These are phyloP conservation scores for Lindgomyces ingoldianus DNA, from an alignment of 495 filamentous ascomycete species.

Conservation along the genomic window DNA sequence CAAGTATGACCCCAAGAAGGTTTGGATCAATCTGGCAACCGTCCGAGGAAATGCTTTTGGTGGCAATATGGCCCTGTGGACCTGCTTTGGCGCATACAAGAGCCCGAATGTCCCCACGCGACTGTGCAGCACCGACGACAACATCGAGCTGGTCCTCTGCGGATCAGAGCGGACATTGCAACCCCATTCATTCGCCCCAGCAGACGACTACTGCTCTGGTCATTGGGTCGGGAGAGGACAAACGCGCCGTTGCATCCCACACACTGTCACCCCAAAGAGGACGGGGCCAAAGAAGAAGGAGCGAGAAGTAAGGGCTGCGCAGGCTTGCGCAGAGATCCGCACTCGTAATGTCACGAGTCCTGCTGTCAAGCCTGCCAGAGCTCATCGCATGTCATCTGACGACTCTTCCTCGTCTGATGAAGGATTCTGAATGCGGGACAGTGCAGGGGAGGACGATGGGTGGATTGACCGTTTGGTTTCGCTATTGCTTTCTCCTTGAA, in stretches of 20 bases:
- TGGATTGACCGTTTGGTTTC: no score
- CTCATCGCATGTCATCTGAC: no score
- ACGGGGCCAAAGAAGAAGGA: neutral
- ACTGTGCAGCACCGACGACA: slow-evolving; percentile 13
- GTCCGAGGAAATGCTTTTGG: slow-evolving; percentile 3
- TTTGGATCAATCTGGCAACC: slow-evolving; percentile 22
- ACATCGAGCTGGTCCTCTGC: slow-evolving; percentile 30
- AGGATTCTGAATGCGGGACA: no score
- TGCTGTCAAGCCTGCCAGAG: no score
- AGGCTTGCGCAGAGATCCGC: neutral
- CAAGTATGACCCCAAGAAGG: slow-evolving; percentile 2
- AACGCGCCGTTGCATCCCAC: neutral
- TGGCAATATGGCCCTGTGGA: slow-evolving; percentile 6
- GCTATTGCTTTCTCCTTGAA: no score
- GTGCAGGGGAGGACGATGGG: no score
- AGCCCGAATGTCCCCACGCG: slow-evolving; percentile 12
- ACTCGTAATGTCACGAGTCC: no score
- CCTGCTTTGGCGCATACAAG: slow-evolving; percentile 20
- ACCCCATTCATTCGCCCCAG: neutral
- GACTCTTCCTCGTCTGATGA: no score
- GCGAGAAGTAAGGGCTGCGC: neutral
- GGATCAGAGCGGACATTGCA: neutral
- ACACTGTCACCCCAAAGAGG: neutral
- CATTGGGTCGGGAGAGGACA: neutral
- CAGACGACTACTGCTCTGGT: neutral